Evolutionary conservation across 2,329 filamentous ascomycete genomes (phyloP).

Genomic region (Monosporascus sp.): DNA sequence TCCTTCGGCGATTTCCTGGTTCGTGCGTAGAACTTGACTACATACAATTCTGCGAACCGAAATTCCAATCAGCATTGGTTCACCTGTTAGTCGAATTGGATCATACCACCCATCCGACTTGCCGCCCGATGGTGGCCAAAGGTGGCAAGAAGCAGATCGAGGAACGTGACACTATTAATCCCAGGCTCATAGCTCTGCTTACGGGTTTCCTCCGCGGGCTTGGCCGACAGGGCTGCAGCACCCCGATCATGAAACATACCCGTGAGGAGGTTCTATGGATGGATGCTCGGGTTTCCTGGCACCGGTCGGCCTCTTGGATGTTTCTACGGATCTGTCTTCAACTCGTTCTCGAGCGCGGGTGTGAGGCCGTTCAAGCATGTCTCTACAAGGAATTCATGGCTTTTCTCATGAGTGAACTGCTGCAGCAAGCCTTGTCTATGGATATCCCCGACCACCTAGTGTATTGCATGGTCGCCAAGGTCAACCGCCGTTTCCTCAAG

Average conservation of each 20-base stretch:
- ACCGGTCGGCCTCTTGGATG: conserved; percentile 2
- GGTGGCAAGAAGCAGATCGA: neutral
- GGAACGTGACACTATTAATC: conserved; percentile 1
- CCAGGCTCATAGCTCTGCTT: neutral
- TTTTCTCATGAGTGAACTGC: neutral
- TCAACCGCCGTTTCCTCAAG: conserved; percentile 1
- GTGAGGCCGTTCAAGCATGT: neutral
- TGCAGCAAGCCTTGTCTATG: neutral
- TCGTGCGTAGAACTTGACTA: neutral
- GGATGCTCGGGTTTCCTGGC: neutral
- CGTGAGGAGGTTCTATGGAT: conserved; percentile 1
- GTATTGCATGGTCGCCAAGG: conserved; percentile 3
- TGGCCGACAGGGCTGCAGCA: neutral
- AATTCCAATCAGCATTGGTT: neutral
- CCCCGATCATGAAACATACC: neutral
- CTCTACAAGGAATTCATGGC: conserved; percentile 1
- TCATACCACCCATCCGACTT: neutral
- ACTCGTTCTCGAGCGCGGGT: neutral
- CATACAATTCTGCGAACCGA: neutral
- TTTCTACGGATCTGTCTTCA: neutral
- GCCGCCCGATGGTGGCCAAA: neutral
- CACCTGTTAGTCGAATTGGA: neutral
- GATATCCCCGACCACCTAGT: neutral
- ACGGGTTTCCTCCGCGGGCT: conserved; percentile 1
- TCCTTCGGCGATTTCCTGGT: neutral